These are phyloP conservation scores for Colletotrichum lupini DNA, from an alignment of 2,329 filamentous ascomycete species.

Conservation along the genomic window DNA sequence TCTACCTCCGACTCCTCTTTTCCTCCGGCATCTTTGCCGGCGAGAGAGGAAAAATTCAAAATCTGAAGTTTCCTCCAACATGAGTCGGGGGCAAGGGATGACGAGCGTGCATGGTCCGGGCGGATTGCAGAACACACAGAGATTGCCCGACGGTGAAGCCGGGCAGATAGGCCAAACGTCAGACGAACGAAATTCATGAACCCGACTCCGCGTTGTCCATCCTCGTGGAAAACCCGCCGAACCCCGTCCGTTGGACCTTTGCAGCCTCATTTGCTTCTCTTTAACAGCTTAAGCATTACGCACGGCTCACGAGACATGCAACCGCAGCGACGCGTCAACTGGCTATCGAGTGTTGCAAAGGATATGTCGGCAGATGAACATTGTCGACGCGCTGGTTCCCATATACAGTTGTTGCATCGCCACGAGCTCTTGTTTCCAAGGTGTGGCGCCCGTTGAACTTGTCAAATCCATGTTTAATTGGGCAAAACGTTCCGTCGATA, in stretches of 20 bases:
- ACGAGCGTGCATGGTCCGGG: conserved; percentile 10
- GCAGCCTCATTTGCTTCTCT: neutral
- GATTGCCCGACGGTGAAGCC: neutral
- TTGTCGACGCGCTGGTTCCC: neutral
- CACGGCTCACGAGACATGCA: neutral
- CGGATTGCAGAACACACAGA: conserved; percentile 1
- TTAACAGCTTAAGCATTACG: neutral
- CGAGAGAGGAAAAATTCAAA: neutral
- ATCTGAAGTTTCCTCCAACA: conserved; percentile 12
- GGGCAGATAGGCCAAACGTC: conserved; percentile 4
- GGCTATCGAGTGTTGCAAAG: neutral
- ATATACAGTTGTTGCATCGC: neutral
- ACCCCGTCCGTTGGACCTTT: neutral
- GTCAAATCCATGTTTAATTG: neutral
- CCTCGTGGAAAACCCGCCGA: conserved; percentile 4
- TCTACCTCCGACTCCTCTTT: neutral
- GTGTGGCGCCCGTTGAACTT: neutral
- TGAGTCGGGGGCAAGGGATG: conserved; percentile 17
- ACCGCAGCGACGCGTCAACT: neutral
- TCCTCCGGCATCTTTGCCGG: conserved; percentile 3
- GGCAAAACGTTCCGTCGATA: neutral
- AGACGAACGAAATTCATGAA: conserved; percentile 24
- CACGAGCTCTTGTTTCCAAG: neutral
- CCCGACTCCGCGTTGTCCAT: neutral
- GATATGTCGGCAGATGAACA: neutral